phyloP scores from a whole-genome alignment of 768 basidiomycete genomes.

The Pulveroboletus sp. region DNA sequence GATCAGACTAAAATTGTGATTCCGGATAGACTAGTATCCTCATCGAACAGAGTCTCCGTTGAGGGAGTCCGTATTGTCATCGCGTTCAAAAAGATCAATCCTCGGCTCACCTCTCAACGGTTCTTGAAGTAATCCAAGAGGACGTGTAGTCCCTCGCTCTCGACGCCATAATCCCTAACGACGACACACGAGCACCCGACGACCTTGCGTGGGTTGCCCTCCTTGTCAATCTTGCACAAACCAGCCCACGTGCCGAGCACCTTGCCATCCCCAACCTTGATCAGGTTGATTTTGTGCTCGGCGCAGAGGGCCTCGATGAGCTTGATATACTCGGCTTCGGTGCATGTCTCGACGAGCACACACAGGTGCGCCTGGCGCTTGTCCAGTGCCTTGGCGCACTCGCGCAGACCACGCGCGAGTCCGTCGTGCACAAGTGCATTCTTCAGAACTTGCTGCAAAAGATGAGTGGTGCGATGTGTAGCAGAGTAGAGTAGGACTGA shows the following conservation, averaged over 20 bases:
- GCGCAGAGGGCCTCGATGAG: constrained; percentile 99
- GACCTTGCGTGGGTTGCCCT: constrained; percentile 97
- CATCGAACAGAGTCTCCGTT: constrained; percentile 68
- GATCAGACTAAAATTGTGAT: constrained; percentile 54
- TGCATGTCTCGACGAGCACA: constrained; percentile 98
- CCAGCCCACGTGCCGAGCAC: constrained; percentile 98
- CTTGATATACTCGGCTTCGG: constrained; percentile 99
- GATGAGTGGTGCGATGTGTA: neutral
- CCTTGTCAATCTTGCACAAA: constrained; percentile 99
- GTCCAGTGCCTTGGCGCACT: constrained; percentile 97
- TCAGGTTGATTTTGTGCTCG: constrained; percentile 99
- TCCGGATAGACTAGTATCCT: constrained; percentile 45
- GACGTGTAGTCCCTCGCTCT: constrained; percentile 93
- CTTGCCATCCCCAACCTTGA: constrained; percentile 99
- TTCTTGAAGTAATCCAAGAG: constrained; percentile 96
- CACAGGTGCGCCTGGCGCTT: constrained; percentile 98
- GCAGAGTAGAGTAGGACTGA: constrained; percentile 29
- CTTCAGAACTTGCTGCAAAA: constrained; percentile 93
- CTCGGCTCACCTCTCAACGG: constrained; percentile 53
- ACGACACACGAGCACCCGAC: constrained; percentile 93
- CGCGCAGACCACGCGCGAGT: constrained; percentile 95
- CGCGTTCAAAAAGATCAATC: constrained; percentile 27
- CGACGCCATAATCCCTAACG: constrained; percentile 95
- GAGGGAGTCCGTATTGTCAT: constrained; percentile 96
- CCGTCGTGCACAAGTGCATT: constrained; percentile 98